A percentile compares a stretch with the other conserved stretches of the same genome.
Conservation (phyloP, 2,329 filamentous ascomycete species). For the Colletotrichum tropicale region DNA sequence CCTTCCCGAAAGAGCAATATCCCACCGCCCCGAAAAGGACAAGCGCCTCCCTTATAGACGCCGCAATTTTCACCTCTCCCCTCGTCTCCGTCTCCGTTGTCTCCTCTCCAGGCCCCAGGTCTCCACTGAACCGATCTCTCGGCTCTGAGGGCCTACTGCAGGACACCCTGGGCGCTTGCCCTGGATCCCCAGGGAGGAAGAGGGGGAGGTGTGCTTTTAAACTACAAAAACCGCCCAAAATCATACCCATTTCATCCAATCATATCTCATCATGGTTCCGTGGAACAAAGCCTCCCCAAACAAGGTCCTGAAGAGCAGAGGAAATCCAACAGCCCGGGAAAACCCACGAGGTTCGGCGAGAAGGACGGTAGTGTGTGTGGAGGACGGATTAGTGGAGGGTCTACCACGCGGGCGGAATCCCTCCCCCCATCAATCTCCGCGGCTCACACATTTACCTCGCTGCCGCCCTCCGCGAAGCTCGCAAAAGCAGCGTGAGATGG, state of each 20-base stretch:
- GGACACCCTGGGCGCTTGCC: conserved; percentile 29
- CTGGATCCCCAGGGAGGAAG: conserved; percentile 24
- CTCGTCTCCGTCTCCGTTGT: neutral
- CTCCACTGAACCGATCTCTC: neutral
- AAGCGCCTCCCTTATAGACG: conserved; percentile 27
- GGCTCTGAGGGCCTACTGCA: conserved; percentile 26
- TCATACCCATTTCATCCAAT: conserved; percentile 49
- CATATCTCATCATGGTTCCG: conserved; percentile 53
- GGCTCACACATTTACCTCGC: conserved; percentile 24
- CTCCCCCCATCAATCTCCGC: neutral
- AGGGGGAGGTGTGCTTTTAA: conserved; percentile 49
- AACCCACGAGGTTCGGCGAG: neutral
- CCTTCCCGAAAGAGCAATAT: conserved; percentile 35
- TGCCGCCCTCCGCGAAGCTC: conserved; percentile 18
- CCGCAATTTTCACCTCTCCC: neutral
- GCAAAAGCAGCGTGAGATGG: conserved; percentile 46
- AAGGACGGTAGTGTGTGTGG: neutral
- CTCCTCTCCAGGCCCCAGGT: neutral
- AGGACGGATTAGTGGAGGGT: neutral
- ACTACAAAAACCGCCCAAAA: conserved; percentile 30
- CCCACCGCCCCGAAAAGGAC: conserved; percentile 32
- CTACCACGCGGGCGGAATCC: conserved; percentile 4
- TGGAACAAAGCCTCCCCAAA: conserved; percentile 42
- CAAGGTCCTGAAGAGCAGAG: neutral
- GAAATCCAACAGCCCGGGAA: neutral